A percentile compares a stretch with the other conserved stretches of the same genome.
Conservation (phyloP, 106 monocot genomes). For the Phalaenopsis aphrodite region DNA sequence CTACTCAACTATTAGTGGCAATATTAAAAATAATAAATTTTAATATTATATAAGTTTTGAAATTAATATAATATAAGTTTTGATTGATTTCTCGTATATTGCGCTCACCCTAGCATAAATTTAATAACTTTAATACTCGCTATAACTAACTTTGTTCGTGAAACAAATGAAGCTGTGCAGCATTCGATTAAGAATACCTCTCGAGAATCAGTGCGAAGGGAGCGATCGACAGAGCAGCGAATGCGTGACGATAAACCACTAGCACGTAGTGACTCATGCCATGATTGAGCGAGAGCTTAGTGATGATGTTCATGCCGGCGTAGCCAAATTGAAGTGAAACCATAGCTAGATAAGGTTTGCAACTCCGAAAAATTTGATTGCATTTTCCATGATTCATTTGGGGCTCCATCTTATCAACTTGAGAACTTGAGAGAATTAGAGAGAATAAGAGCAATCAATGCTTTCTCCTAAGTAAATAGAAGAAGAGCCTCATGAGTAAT, state of each 20-base stretch:
- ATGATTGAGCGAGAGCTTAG: conserved; percentile 59
- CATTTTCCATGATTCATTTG: background rate
- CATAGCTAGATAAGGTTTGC: conserved; percentile 61
- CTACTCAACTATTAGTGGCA: too few relatives aligned
- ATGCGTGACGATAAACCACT: conserved; percentile 77
- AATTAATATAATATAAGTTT: too few relatives aligned
- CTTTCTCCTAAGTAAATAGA: background rate
- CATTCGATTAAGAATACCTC: conserved; percentile 17
- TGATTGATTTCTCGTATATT: too few relatives aligned
- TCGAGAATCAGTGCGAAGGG: conserved; percentile 69
- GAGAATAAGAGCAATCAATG: background rate
- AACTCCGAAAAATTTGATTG: conserved; percentile 8
- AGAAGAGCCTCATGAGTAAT: background rate
- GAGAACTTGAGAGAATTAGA: background rate
- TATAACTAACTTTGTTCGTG: too few relatives aligned
- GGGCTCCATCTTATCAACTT: background rate
- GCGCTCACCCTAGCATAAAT: background rate
- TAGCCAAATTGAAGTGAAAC: conserved; percentile 66
- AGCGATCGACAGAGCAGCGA: conserved; percentile 66
- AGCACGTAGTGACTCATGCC: conserved; percentile 84
- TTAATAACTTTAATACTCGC: background rate
- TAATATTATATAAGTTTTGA: too few relatives aligned
- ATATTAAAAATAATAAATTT: too few relatives aligned
- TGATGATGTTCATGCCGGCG: conserved; percentile 78
- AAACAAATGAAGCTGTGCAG: too few relatives aligned